A percentile compares a stretch with the other conserved stretches of the same genome.
Conservation (phyloP, 2,329 filamentous ascomycete species). For the Fusarium solani-melongenae region DNA sequence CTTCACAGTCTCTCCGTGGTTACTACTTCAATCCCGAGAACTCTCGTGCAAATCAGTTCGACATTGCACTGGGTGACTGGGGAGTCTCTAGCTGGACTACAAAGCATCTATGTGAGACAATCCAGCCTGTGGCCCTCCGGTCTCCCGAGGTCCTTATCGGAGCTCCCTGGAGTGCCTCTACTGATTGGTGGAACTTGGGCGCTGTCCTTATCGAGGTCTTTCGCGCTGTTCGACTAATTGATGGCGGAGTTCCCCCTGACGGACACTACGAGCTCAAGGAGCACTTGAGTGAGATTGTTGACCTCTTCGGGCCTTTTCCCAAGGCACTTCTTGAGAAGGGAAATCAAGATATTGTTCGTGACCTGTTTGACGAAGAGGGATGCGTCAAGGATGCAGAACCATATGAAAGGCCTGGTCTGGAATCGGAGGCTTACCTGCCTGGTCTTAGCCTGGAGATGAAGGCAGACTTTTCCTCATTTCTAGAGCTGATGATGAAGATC, state of each 20-base stretch:
- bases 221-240: constrained; percentile 28
- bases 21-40: constrained; percentile 27
- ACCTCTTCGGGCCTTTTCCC: constrained; percentile 31
- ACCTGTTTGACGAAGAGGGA: constrained; percentile 19
- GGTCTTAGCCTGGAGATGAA: constrained; percentile 8
- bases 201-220: constrained; percentile 28
- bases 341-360: constrained; percentile 5
- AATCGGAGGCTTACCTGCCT: constrained; percentile 10
- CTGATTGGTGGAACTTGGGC: constrained; percentile 40
- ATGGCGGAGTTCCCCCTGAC: background rate
- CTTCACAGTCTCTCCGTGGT: constrained; percentile 6
- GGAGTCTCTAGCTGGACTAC: constrained; percentile 35
- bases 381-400: background rate
- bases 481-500: constrained; percentile 27
- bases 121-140: constrained; percentile 37
- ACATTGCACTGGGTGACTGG: constrained; percentile 33
- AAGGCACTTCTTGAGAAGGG: constrained; percentile 17
- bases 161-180: constrained; percentile 28
- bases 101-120: constrained; percentile 32
- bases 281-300: constrained; percentile 31
- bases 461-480: constrained; percentile 20
- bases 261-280: constrained; percentile 20
- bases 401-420: background rate
- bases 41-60: constrained; percentile 5
- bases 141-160: constrained; percentile 40